Evolutionary conservation across 2,329 filamentous ascomycete species (phyloP).

Genomic region (Elsinoe perseae): DNA sequence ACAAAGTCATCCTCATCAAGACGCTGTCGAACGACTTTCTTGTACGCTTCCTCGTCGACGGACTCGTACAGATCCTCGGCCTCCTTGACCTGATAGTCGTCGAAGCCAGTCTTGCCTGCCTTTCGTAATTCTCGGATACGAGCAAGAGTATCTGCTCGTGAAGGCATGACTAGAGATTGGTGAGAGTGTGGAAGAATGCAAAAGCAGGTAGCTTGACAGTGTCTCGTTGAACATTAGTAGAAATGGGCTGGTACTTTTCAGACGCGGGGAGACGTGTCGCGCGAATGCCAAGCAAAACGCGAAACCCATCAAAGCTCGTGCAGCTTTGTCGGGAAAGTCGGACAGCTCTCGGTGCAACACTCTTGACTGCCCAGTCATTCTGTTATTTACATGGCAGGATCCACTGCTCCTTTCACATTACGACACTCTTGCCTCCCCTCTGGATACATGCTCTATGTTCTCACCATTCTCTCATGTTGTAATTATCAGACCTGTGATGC

Average conservation of each 20-base stretch:
- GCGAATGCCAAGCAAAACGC: conserved; percentile 12
- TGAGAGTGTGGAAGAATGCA: background rate
- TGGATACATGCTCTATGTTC: no score
- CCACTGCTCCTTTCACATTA: no score
- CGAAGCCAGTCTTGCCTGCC: conserved; percentile 83
- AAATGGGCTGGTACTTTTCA: background rate
- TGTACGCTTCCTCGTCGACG: conserved; percentile 94
- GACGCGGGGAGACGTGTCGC: conserved; percentile 8
- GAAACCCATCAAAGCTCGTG: conserved; percentile 2
- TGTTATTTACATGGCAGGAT: no score
- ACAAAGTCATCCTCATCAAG: conserved; percentile 96
- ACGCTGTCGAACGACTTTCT: conserved; percentile 83
- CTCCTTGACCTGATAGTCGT: conserved; percentile 78
- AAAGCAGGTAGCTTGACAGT: background rate
- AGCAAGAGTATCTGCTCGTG: conserved; percentile 43
- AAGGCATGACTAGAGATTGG: conserved; percentile 23
- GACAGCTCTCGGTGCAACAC: background rate
- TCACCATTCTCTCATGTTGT: background rate
- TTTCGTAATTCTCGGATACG: conserved; percentile 78
- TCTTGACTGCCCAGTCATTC: no score
- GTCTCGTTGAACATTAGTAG: background rate
- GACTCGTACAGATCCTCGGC: conserved; percentile 85
- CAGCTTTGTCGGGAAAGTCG: background rate
- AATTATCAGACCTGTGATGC: background rate
- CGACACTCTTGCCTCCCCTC: no score